Evolutionary conservation across 768 basidiomycete species (phyloP).

Genomic region (Calocybe indica): DNA sequence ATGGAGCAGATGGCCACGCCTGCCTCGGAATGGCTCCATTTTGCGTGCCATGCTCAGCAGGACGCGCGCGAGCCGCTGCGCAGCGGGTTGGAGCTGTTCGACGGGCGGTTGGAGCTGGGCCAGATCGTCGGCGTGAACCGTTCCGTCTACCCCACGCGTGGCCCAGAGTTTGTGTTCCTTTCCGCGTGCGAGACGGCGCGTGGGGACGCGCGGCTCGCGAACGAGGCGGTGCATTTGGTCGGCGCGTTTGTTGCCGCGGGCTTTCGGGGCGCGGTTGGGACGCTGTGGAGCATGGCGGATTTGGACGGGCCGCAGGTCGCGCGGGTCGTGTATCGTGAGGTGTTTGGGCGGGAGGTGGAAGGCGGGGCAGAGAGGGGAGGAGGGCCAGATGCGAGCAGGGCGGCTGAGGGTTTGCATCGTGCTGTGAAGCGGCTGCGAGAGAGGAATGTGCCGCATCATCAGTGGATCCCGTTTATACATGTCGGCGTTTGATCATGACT

Average conservation of each 20-base stretch:
- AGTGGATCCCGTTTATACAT: no score
- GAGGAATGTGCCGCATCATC: no score
- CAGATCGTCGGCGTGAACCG: constrained; percentile 15
- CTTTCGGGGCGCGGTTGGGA: constrained; percentile 16
- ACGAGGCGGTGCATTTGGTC: no score
- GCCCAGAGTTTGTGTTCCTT: constrained; percentile 18
- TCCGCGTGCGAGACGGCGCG: constrained; percentile 27
- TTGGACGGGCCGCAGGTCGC: no score
- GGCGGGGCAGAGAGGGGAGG: no score
- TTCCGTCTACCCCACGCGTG: neutral
- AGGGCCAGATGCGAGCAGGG: no score
- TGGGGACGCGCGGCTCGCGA: constrained; percentile 6
- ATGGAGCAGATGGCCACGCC: no score
- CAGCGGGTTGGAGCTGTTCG: constrained; percentile 15
- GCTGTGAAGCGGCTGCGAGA: no score
- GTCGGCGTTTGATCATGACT: no score
- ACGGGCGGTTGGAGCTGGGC: constrained; percentile 12
- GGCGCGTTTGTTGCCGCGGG: constrained; percentile 4
- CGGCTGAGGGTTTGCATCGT: no score
- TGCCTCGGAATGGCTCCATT: constrained; percentile 6
- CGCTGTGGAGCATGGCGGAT: constrained; percentile 10
- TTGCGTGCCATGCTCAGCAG: constrained; percentile 25
- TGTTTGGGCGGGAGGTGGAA: no score
- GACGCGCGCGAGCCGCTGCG: constrained; percentile 17
- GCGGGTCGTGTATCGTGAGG: no score